These are phyloP conservation scores for Fusarium sterilihyphosum DNA, from an alignment of 2,329 filamentous ascomycete genomes.

Conservation along the genomic window DNA sequence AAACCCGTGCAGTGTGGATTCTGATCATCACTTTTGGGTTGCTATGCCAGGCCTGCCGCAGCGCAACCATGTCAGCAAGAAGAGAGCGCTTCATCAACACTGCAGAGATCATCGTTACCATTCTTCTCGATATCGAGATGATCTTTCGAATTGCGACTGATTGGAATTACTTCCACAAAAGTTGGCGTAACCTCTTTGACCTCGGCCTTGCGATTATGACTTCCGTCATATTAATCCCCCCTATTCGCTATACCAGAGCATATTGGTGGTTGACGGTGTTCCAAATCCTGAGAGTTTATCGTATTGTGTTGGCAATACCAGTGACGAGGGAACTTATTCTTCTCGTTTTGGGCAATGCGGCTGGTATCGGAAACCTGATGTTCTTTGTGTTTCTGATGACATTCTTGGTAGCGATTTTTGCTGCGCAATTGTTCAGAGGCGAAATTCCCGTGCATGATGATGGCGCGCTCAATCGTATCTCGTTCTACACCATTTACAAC, in stretches of 20 bases:
- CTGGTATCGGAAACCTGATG: slow-evolving; percentile 93
- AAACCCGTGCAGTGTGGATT: slow-evolving; percentile 81
- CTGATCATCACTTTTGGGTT: slow-evolving; percentile 81
- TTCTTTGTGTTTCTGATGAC: slow-evolving; percentile 96
- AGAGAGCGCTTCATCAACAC: slow-evolving; percentile 73
- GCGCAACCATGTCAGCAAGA: slow-evolving; percentile 74
- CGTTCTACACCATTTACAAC: slow-evolving; percentile 93
- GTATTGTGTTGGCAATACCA: slow-evolving; percentile 88
- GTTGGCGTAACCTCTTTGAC: slow-evolving; percentile 81
- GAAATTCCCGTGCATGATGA: slow-evolving; percentile 75
- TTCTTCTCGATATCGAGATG: slow-evolving; percentile 85
- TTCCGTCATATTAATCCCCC: slow-evolving; percentile 84
- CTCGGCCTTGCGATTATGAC: slow-evolving; percentile 83
- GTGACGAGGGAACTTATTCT: slow-evolving; percentile 88
- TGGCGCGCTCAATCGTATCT: slow-evolving; percentile 72
- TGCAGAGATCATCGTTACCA: slow-evolving; percentile 79
- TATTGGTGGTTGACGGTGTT: slow-evolving; percentile 94
- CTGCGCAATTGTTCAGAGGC: slow-evolving; percentile 90
- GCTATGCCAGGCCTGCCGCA: slow-evolving; percentile 81
- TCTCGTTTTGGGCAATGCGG: slow-evolving; percentile 88
- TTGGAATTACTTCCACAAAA: slow-evolving; percentile 82
- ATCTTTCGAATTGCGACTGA: slow-evolving; percentile 79
- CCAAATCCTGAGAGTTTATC: slow-evolving; percentile 91
- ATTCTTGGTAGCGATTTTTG: slow-evolving; percentile 92
- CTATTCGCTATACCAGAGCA: slow-evolving; percentile 75